A percentile compares a stretch with the other conserved stretches of the same genome.
These are phyloP conservation scores for Tolypocladium ophioglossoides DNA, from an alignment of 2,329 filamentous ascomycete species.

Conservation along the genomic window DNA sequence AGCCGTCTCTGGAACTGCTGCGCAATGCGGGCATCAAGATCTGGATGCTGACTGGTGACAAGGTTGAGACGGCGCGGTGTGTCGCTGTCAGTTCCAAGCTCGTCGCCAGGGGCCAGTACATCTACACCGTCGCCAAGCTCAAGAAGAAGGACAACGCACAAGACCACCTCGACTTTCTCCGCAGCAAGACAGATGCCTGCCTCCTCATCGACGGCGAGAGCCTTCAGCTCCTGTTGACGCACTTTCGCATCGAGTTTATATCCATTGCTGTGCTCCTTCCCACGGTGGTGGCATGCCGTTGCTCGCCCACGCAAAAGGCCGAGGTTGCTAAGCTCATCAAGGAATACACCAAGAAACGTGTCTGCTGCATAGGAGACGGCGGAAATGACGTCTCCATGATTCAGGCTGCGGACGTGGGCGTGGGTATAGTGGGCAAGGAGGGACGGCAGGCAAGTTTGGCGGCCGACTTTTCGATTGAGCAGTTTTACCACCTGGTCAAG, in stretches of 20 bases:
- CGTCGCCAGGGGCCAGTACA: conserved; percentile 86
- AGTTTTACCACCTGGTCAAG: conserved; percentile 92
- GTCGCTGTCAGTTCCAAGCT: conserved; percentile 93
- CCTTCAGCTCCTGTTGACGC: conserved; percentile 67
- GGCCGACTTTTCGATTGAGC: conserved; percentile 91
- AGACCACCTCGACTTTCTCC: conserved; percentile 79
- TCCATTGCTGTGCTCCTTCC: conserved; percentile 78
- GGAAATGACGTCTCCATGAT: conserved; percentile 99
- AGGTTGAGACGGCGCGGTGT: conserved; percentile 93
- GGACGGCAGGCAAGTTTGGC: conserved; percentile 89
- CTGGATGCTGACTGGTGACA: conserved; percentile 99
- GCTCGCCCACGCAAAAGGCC: conserved; percentile 93
- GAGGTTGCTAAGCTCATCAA: conserved; percentile 88
- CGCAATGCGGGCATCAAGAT: conserved; percentile 98
- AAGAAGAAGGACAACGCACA: conserved; percentile 76
- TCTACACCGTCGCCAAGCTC: conserved; percentile 83
- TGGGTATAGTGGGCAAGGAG: conserved; percentile 97
- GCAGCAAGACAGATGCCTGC: conserved; percentile 77
- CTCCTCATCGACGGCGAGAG: conserved; percentile 93
- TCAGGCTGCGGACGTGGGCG: conserved; percentile 92
- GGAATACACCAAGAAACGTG: conserved; percentile 82
- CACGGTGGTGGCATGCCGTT: conserved; percentile 90
- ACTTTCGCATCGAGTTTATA: conserved; percentile 80
- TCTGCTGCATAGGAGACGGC: conserved; percentile 95
- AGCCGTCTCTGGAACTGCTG: conserved; percentile 85